These are phyloP conservation scores for Alternaria metachromatica DNA, from an alignment of 2,329 filamentous ascomycete genomes.

Conservation along the genomic window DNA sequence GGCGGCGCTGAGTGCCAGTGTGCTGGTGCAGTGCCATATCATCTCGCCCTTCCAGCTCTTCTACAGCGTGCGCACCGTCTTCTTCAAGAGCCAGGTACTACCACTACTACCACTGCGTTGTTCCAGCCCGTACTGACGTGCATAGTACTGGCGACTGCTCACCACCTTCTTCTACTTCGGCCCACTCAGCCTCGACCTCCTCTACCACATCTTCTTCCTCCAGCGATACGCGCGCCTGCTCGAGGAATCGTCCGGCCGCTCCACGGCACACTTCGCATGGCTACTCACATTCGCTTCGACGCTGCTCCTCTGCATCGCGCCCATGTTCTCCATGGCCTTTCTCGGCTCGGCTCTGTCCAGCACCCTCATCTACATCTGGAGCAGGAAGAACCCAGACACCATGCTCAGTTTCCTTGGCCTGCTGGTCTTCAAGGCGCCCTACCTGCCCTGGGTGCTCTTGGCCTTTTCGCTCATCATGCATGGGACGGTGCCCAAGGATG, in stretches of 20 bases:
- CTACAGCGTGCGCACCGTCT: conserved; percentile 93
- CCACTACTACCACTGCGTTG: not conserved
- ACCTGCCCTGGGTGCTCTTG: conserved; percentile 95
- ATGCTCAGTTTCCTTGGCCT: conserved; percentile 85
- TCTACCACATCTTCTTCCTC: conserved; percentile 98
- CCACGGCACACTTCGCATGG: conserved; percentile 94
- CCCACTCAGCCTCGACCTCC: conserved; percentile 87
- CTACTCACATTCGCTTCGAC: conserved; percentile 84
- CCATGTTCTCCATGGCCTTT: conserved; percentile 89
- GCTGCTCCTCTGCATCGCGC: conserved; percentile 80
- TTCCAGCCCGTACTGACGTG: conserved; percentile 5
- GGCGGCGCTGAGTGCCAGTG: conserved; percentile 84
- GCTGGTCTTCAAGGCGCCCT: conserved; percentile 90
- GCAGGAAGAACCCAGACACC: conserved; percentile 89
- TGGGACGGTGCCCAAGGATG: conserved; percentile 88
- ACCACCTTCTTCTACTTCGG: conserved; percentile 98
- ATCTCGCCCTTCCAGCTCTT: conserved; percentile 94
- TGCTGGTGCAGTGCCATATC: conserved; percentile 91
- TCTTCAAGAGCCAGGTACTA: conserved; percentile 83
- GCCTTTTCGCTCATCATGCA: conserved; percentile 91
- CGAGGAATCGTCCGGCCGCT: conserved; percentile 91
- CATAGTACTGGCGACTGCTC: conserved; percentile 91
- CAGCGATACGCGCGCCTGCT: conserved; percentile 94
- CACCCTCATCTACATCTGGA: conserved; percentile 98
- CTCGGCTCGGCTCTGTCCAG: conserved; percentile 92